Base-by-base conservation (phyloP, 1,139 yeast species). In the Ogataea hybrid region DNA sequence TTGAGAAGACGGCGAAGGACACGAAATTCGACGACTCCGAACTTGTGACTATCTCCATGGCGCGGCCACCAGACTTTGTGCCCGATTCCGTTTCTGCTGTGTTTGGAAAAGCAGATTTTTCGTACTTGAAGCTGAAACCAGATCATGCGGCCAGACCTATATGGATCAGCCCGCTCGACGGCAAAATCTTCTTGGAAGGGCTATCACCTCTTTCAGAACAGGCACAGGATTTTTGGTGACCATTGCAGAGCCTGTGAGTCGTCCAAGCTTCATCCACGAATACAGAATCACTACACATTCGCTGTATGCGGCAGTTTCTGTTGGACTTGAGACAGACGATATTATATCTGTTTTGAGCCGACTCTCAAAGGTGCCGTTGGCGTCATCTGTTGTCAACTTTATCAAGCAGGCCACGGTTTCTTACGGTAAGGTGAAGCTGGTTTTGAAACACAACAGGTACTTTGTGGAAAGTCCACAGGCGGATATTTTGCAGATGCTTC, bases 191-290 rank as follows among this genome's bases (percentile, higher is more conserved):
- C 42, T 70, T 92, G 51, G 99, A 94, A 62, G 84, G 96, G 52
- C 92, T 92, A 58, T 88, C 97, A 2, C 97, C 98, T 0, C 71
- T 94, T 53, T 97, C 97, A 0, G 98, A 92, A 58, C 98, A 92
- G 59, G 98, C 98, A 0, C 97, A 92, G 63, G 99, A 94, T 64
- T 94, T 94, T 68, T 94, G 51, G 92, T 92, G 46, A 92, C 98
- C 0, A 89, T 94, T 52, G 97, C 99, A 0, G 99, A 94, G 62
- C 99, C 99, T 0, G 81, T 92, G n/a, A 84, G 95, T 48, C 74
- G 99, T 56, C 99, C 98, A 2, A 82, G 90, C 28, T 96, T 89
- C 58, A 88, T 94, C 45, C 98, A 94, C 58, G 99, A 94, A 64
- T 94, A 92, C 64, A 77, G 86, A 53, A 84, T 94, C 51, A 90